Conservation (phyloP, 352 stramenopile genomes). For the Globisporangium ultimum region DNA sequence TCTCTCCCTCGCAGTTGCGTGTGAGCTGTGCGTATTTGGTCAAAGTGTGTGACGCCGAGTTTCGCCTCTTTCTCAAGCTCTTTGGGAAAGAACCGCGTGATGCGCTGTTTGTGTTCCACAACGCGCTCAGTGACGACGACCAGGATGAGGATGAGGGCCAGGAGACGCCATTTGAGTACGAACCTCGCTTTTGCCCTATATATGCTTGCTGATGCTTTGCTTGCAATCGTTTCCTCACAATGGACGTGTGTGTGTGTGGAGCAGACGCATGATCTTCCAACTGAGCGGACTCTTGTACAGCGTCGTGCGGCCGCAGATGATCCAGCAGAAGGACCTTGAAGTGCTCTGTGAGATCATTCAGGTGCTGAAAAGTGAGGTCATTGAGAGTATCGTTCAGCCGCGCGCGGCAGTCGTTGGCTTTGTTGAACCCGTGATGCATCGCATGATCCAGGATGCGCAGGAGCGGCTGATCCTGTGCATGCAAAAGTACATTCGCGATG, state of each 20-base stretch:
- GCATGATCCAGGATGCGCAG: conserved; percentile 82
- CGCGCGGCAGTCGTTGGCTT: conserved; percentile 44
- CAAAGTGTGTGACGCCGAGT: conserved; percentile 72
- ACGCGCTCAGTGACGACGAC: conserved; percentile 19
- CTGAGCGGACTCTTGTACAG: conserved; percentile 74
- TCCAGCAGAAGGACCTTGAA: conserved; percentile 76
- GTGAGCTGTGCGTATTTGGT: conserved; percentile 62
- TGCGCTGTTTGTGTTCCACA: conserved; percentile 43
- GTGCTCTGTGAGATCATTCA: conserved; percentile 77
- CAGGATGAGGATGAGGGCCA: conserved; percentile 33
- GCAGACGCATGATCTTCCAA: conserved; percentile 73
- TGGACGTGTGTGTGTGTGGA: neutral
- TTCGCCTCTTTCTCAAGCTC: conserved; percentile 63
- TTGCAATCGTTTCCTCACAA: too few relatives aligned
- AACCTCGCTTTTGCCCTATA: too few relatives aligned
- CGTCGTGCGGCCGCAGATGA: conserved; percentile 55
- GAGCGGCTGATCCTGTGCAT: conserved; percentile 82
- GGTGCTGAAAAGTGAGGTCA: conserved; percentile 71
- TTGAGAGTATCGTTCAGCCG: conserved; percentile 65
- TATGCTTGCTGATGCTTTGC: too few relatives aligned
- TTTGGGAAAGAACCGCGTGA: conserved; percentile 63
- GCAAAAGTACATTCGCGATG: conserved; percentile 81
- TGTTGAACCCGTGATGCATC: conserved; percentile 73
- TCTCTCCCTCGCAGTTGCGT: conserved; percentile 36
- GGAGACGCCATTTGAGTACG: conserved; percentile 70